A percentile compares a stretch with the other conserved stretches of the same genome.
Conservation (phyloP, 768 basidiomycete species). For the Saitozyma sp. region DNA sequence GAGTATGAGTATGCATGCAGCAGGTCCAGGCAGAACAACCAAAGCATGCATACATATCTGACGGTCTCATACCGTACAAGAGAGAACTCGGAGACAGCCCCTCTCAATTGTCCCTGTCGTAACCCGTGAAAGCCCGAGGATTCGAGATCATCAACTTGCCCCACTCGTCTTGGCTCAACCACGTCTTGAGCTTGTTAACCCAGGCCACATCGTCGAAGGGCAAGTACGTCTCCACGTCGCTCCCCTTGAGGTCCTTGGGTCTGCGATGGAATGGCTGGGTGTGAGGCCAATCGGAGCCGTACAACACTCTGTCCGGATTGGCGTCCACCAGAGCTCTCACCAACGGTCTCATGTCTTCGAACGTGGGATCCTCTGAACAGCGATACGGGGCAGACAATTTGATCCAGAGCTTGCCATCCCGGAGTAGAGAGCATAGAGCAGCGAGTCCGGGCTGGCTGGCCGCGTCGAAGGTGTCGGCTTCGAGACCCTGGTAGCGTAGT, state of each 20-base stretch:
- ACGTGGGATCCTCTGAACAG: slow-evolving; percentile 17
- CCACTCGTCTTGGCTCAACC: slow-evolving; percentile 26
- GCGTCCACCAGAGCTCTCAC: slow-evolving; percentile 24
- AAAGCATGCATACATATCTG: no score
- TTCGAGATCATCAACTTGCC: slow-evolving; percentile 22
- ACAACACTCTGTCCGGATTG: slow-evolving; percentile 26
- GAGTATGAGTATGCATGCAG: no score
- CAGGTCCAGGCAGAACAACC: no score
- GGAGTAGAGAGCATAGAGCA: neutral
- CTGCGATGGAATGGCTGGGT: slow-evolving; percentile 23
- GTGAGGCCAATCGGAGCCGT: slow-evolving; percentile 33
- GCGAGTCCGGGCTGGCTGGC: slow-evolving; percentile 3
- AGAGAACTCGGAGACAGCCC: no score
- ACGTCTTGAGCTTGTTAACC: slow-evolving; percentile 23
- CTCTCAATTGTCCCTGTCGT: slow-evolving; percentile 5
- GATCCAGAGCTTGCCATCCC: slow-evolving; percentile 19
- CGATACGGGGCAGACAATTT: slow-evolving; percentile 33
- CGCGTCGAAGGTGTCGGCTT: no score
- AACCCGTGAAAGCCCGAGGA: slow-evolving; percentile 7
- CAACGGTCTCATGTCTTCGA: slow-evolving; percentile 21
- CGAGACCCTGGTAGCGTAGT: neutral
- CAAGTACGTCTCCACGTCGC: slow-evolving; percentile 17
- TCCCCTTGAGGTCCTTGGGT: neutral
- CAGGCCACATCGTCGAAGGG: slow-evolving; percentile 22
- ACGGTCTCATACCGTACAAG: no score